A percentile compares a stretch with the other conserved stretches of the same genome.
Conservation (phyloP, 495 filamentous ascomycete species). For the Oidiodendron maius region DNA sequence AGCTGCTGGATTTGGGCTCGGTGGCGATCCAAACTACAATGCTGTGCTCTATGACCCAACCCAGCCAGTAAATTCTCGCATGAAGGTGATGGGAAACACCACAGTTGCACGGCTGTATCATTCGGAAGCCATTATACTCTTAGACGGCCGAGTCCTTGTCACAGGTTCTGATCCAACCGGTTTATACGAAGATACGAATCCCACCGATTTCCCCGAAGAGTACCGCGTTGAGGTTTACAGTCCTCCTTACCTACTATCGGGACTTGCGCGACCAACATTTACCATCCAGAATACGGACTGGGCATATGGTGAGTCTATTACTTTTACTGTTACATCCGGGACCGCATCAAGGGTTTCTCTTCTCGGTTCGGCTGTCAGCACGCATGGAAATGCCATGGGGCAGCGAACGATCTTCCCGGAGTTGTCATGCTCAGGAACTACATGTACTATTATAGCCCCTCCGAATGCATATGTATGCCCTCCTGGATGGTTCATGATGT, state of each 20-base stretch:
- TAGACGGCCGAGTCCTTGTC: constrained; percentile 62
- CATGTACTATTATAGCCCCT: constrained; percentile 39
- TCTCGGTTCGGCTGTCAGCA: constrained; percentile 50
- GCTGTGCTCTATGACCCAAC: constrained; percentile 57
- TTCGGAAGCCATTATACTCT: constrained; percentile 57
- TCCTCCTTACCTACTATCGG: constrained; percentile 54
- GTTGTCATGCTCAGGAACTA: constrained; percentile 38
- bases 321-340: constrained; percentile 31
- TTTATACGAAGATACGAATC: background rate
- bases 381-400: constrained; percentile 61
- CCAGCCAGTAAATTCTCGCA: constrained; percentile 47
- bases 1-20: constrained; percentile 58
- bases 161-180: constrained; percentile 58
- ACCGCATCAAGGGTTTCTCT: constrained; percentile 46
- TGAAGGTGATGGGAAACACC: constrained; percentile 60
- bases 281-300: constrained; percentile 44
- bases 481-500: constrained; percentile 58
- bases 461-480: constrained; percentile 46
- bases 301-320: constrained; percentile 32
- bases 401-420: constrained; percentile 54
- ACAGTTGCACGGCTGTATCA: constrained; percentile 60
- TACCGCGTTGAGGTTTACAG: constrained; percentile 62
- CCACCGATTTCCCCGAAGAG: constrained; percentile 39
- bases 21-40: constrained; percentile 49
- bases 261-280: constrained; percentile 42